These are phyloP conservation scores for Camellia lanceoleosa DNA, from an alignment of 148 eudicot genomes.

Conservation along the genomic window DNA sequence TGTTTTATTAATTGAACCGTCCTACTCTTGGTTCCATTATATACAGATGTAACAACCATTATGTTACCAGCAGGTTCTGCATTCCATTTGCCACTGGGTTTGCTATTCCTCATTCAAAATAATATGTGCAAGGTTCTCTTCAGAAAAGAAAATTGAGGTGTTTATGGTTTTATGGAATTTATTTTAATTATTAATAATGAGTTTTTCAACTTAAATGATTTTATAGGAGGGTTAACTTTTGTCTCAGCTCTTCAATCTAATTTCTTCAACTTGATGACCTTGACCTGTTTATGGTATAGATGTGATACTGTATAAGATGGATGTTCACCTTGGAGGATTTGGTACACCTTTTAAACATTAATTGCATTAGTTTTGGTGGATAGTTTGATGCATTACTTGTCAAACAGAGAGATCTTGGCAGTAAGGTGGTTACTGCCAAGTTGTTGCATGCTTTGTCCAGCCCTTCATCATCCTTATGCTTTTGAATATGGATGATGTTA, in stretches of 20 bases:
- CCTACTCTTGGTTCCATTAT: background rate
- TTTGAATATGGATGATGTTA: no score
- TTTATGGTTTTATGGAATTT: background rate
- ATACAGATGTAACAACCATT: background rate
- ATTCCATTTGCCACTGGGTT: slow-evolving; percentile 9
- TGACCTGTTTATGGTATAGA: no score
- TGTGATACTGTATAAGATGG: no score
- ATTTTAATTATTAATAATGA: background rate
- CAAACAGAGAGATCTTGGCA: no score
- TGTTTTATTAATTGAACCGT: background rate
- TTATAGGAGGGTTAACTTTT: background rate
- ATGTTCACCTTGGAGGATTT: no score
- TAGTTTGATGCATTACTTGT: no score
- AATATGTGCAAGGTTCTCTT: background rate
- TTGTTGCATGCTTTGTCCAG: no score
- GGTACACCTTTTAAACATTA: no score
- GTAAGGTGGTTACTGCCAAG: no score
- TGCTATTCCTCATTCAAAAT: background rate
- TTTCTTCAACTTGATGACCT: background rate
- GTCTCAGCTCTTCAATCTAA: slow-evolving; percentile 7
- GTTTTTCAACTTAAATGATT: background rate
- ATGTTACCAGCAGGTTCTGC: slow-evolving; percentile 1
- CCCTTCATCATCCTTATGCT: no score
- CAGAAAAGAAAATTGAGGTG: background rate
- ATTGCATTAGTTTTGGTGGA: no score